A percentile compares a stretch with the other conserved stretches of the same genome.
phyloP scores from a whole-genome alignment of 768 basidiomycete genomes.

The Steccherinum ochraceum region DNA sequence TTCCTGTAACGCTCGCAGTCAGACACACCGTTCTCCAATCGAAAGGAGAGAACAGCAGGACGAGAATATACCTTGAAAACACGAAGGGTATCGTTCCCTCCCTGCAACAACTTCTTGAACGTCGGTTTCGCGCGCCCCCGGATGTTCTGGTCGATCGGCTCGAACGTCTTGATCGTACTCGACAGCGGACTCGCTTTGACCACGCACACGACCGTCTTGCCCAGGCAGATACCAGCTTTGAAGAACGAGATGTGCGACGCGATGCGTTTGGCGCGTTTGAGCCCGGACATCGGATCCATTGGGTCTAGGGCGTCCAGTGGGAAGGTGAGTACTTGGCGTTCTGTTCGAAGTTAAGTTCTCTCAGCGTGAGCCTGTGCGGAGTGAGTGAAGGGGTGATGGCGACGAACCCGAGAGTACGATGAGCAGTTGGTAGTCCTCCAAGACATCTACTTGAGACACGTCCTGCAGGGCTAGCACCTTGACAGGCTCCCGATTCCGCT shows the following conservation, averaged over 20 bases:
- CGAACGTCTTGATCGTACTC: conserved; percentile 95
- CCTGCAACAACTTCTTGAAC: conserved; percentile 92
- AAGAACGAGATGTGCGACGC: conserved; percentile 97
- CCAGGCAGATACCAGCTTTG: conserved; percentile 91
- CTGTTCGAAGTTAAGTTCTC: conserved; percentile 32
- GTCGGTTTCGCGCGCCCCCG: conserved; percentile 80
- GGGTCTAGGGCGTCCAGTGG: conserved; percentile 90
- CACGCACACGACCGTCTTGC: conserved; percentile 88
- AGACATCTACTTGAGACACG: conserved; percentile 91
- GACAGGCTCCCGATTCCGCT: conserved; percentile 71
- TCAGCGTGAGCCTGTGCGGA: not conserved
- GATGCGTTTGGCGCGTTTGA: conserved; percentile 92
- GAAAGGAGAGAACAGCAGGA: not conserved
- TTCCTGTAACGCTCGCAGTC: conserved; percentile 49
- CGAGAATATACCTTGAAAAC: conserved; percentile 64
- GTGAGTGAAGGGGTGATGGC: not conserved
- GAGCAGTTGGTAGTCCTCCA: conserved; percentile 92
- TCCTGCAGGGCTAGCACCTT: conserved; percentile 87
- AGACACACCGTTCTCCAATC: too few relatives aligned
- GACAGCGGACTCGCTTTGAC: conserved; percentile 94
- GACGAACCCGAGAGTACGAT: conserved; percentile 92
- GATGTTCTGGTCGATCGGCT: conserved; percentile 87
- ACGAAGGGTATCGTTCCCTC: conserved; percentile 89
- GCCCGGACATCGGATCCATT: conserved; percentile 81
- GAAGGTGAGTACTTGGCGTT: conserved; percentile 94